A percentile compares a stretch with the other conserved stretches of the same genome.
phyloP scores from a whole-genome alignment of 192 early-diverging fungal species.

The Backusella macrospora region DNA sequence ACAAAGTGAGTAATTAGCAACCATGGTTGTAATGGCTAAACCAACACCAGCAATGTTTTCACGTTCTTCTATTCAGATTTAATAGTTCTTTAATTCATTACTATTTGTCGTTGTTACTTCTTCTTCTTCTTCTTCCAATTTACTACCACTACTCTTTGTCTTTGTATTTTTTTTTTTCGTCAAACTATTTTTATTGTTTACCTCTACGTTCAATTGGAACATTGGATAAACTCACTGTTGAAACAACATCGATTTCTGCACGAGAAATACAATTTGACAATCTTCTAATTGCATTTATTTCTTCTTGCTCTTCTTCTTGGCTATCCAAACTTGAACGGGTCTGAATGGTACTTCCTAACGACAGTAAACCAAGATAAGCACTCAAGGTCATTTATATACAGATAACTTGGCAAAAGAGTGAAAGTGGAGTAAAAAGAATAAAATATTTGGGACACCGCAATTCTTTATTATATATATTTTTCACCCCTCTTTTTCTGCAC shows the following conservation, averaged over 20 bases:
- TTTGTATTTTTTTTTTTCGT: neutral
- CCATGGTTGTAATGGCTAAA: slow-evolving; percentile 36
- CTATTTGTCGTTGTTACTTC: neutral
- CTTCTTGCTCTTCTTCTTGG: slow-evolving; percentile 11
- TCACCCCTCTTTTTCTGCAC: neutral
- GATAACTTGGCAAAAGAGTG: neutral
- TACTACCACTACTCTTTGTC: neutral
- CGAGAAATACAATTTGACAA: neutral
- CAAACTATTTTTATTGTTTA: neutral
- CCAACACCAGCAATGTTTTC: slow-evolving; percentile 32
- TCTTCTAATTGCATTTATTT: neutral
- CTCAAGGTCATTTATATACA: slow-evolving; percentile 13
- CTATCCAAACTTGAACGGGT: neutral
- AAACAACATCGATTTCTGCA: slow-evolving; percentile 8
- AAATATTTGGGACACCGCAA: neutral
- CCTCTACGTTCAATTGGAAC: slow-evolving; percentile 16
- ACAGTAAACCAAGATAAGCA: slow-evolving; percentile 17
- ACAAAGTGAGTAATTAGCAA: slow-evolving; percentile 38
- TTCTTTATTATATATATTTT: neutral
- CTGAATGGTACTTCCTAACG: slow-evolving; percentile 12
- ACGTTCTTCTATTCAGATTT: slow-evolving; percentile 7
- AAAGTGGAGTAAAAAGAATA: neutral
- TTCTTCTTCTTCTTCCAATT: neutral
- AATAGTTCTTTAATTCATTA: neutral
- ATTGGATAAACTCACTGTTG: neutral